Conservation (phyloP, 257 asterid genomes). For the Solanum medicagineum region DNA sequence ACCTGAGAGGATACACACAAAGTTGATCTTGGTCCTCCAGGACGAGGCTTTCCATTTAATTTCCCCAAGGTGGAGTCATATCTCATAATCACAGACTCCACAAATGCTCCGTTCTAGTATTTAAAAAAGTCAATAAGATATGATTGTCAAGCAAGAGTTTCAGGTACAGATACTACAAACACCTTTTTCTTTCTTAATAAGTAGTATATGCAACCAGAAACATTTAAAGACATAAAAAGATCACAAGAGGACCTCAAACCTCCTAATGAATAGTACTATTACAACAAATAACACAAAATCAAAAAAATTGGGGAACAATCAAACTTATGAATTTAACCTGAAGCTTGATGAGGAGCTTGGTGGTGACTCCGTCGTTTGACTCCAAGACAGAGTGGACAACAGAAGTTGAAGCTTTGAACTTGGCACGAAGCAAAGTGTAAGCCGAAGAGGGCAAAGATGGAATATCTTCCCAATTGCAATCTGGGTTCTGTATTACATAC, state of each 20-base stretch:
- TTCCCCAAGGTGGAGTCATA: slow-evolving; percentile 79
- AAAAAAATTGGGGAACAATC: not conserved
- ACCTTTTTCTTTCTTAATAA: not conserved
- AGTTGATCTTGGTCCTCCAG: slow-evolving; percentile 90
- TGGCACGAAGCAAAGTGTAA: slow-evolving; percentile 59
- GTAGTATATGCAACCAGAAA: not conserved
- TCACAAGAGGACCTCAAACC: not conserved
- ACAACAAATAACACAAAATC: not conserved
- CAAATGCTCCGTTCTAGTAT: slow-evolving; percentile 72
- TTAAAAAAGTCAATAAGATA: not conserved
- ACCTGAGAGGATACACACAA: slow-evolving; percentile 97
- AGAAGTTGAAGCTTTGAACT: slow-evolving; percentile 59
- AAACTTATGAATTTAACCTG: slow-evolving; percentile 34
- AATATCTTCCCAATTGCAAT: slow-evolving; percentile 66
- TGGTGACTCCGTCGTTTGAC: slow-evolving; percentile 74
- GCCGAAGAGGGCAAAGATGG: slow-evolving; percentile 76
- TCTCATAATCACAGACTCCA: slow-evolving; percentile 95
- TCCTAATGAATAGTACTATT: not conserved
- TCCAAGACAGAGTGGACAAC: slow-evolving; percentile 53
- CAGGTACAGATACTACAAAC: not conserved
- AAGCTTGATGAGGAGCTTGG: slow-evolving; percentile 79
- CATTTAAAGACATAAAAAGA: not conserved
- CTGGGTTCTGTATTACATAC: slow-evolving; percentile 52
- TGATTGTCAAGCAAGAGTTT: not conserved
- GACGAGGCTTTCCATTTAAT: slow-evolving; percentile 80